phyloP scores from a whole-genome alignment of 2,329 filamentous ascomycete species.

The Pestalotiopsis sp. region DNA sequence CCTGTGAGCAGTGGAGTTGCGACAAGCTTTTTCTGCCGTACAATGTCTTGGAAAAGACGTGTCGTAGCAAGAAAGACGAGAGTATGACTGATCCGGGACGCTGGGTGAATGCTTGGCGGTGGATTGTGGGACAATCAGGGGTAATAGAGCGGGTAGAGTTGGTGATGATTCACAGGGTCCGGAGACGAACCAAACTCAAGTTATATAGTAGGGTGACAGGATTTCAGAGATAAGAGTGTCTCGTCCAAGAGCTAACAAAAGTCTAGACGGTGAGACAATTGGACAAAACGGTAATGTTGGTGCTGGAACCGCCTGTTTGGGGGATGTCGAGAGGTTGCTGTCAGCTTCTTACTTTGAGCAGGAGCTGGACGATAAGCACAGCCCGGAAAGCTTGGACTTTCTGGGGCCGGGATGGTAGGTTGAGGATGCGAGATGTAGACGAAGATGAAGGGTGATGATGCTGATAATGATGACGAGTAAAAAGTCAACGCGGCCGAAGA shows the following conservation, averaged over 20 bases:
- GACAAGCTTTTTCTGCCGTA: not conserved
- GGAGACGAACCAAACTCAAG: not conserved
- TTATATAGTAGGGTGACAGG: not conserved
- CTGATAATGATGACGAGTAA: not conserved
- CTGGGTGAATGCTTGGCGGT: not conserved
- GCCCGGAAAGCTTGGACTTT: conserved; percentile 10
- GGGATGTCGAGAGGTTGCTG: conserved; percentile 4
- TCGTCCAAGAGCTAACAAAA: conserved; percentile 6
- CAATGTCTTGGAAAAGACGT: not conserved
- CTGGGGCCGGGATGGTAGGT: conserved; percentile 1
- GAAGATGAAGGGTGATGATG: not conserved
- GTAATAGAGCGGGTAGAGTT: not conserved
- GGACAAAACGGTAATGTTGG: not conserved
- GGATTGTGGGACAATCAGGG: not conserved
- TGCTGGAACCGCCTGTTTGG: not conserved
- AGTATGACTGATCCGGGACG: not conserved
- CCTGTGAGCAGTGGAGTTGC: not conserved
- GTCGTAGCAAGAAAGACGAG: not conserved
- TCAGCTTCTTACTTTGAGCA: conserved; percentile 7
- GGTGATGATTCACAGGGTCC: not conserved
- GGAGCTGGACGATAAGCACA: conserved; percentile 11
- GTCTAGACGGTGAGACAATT: conserved; percentile 5
- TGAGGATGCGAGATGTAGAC: not conserved
- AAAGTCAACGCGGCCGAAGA: conserved; percentile 1
- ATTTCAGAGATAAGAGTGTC: conserved; percentile 1